Evolutionary conservation across 768 basidiomycete species (phyloP), one percentile per base, ranked within the genome.

Genomic region (Cystofilobasidium capitatum): DNA sequence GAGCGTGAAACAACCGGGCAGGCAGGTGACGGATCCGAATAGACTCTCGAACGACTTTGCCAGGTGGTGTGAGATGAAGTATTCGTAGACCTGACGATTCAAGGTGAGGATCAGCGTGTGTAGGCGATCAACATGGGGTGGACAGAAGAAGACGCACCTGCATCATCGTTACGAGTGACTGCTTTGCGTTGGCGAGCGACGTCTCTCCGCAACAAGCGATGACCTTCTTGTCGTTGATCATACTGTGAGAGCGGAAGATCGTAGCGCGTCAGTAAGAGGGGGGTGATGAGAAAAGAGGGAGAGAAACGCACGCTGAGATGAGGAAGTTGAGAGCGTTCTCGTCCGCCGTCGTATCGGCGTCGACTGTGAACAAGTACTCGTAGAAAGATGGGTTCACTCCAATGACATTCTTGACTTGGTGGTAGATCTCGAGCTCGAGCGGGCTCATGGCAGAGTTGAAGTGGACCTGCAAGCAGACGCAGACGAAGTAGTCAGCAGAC

Each of bases 361-460:
- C 91, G 47, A 96, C 84, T 76, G 85, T 91, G 79, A 94, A 88
- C 69, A 92, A 71, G 73, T 93, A 97, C 78, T 98, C 96, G 78
- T 98, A 99, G 79, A 98, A 97, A 0, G 91, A 87, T 2, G 94
- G 96, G 78, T 99, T 96, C 74, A 99, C 91, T 77, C 96, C 96
- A 73, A 99, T 97, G 63, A 98, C 92, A 74, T 99, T 99, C 83
- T 97, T 91, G 82, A 98, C 92, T 78, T 99, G 96, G 76, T 98
- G 96, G 75, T 92, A 98, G 80, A 99, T 94, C 80, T 99, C 96
- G 62, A 99, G 79, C 79, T 99, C 96, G 70, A 94, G 79, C 0
- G 96, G 96, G 74, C 88, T 90, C 96, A 99, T 98, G 0, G 92
- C 87, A 26, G 90, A 78, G 76, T 93, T 90, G 78, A 94, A 98